phyloP scores from a whole-genome alignment of 495 filamentous ascomycete genomes.

The Aspergillus egyptiacus region DNA sequence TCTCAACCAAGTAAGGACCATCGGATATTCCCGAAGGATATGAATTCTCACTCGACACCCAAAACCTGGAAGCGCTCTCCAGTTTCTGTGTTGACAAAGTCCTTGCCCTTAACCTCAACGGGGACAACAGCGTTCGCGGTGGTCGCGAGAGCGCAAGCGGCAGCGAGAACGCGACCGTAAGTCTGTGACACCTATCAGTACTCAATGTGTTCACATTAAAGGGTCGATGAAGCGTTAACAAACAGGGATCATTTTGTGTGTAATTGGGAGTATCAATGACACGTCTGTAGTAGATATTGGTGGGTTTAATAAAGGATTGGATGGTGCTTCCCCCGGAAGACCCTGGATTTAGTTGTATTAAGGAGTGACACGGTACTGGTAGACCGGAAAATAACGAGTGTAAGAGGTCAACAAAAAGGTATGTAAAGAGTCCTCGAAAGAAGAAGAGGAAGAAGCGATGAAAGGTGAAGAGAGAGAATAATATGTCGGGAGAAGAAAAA shows the following conservation, averaged over 20 bases:
- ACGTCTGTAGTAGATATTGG: neutral
- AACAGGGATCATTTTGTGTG: slow-evolving; percentile 12
- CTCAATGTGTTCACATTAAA: neutral
- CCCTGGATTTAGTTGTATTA: slow-evolving; percentile 5
- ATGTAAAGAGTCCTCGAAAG: slow-evolving; percentile 1
- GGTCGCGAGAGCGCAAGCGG: slow-evolving; percentile 39
- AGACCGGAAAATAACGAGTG: slow-evolving; percentile 8
- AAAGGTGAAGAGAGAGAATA: neutral
- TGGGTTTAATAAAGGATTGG: slow-evolving; percentile 8
- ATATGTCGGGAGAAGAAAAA: neutral
- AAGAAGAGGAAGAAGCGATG: slow-evolving; percentile 4
- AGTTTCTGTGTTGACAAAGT: slow-evolving; percentile 78
- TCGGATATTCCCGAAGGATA: slow-evolving; percentile 14
- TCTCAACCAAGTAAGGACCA: slow-evolving; percentile 13
- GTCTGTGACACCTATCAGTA: slow-evolving; percentile 17
- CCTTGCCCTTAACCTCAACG: slow-evolving; percentile 64
- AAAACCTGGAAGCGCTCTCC: slow-evolving; percentile 81
- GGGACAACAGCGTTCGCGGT: slow-evolving; percentile 62
- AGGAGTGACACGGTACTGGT: slow-evolving; percentile 7
- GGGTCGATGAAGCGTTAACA: neutral
- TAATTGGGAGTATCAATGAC: neutral
- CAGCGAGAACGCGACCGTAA: slow-evolving; percentile 34
- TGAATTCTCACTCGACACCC: slow-evolving; percentile 61
- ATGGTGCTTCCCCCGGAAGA: slow-evolving; percentile 15
- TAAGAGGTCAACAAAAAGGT: neutral